Percentiles rank a stretch among this genome's conserved stretches.
Evolutionary conservation across 176 grass and related monocot species (phyloP).

Genomic region (Tillandsia leiboldiana): DNA sequence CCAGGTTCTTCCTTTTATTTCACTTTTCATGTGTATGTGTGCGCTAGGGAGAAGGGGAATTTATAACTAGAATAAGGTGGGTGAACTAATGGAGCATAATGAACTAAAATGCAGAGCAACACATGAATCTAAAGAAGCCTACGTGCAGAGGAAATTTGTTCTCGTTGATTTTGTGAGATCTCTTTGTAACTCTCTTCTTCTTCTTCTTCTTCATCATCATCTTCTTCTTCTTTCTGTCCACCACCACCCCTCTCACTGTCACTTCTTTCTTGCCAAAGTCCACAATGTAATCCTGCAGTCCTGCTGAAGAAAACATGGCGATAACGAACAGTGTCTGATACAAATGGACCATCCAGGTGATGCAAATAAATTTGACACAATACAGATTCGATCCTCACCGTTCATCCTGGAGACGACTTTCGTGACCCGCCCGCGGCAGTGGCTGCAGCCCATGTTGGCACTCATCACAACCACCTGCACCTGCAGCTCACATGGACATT

Average conservation of each 20-base stretch:
- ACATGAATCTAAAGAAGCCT: slow-evolving; percentile 36
- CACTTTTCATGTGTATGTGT: no score
- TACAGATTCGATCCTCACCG: slow-evolving; percentile 33
- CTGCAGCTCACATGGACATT: slow-evolving; percentile 23
- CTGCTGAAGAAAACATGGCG: slow-evolving; percentile 34
- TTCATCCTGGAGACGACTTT: slow-evolving; percentile 98
- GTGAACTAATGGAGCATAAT: not conserved
- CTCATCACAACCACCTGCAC: slow-evolving; percentile 94
- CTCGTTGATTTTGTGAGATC: not conserved
- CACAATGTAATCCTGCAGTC: slow-evolving; percentile 94
- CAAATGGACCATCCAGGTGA: no score
- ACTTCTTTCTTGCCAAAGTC: slow-evolving; percentile 90
- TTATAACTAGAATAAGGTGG: not conserved
- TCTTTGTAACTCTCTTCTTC: not conserved
- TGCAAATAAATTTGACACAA: no score
- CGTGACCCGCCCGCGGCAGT: slow-evolving; percentile 70
- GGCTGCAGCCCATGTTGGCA: slow-evolving; percentile 83
- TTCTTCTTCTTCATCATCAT: slow-evolving; percentile 16
- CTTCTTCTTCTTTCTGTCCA: slow-evolving; percentile 24
- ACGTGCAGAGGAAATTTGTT: not conserved
- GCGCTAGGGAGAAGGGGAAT: no score
- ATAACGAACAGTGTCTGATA: no score
- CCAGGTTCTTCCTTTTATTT: no score
- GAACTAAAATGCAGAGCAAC: slow-evolving; percentile 39
- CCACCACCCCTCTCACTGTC: slow-evolving; percentile 46